Base-by-base conservation (phyloP, 2,329 filamentous ascomycete genomes). In the Blumeria graminis region DNA sequence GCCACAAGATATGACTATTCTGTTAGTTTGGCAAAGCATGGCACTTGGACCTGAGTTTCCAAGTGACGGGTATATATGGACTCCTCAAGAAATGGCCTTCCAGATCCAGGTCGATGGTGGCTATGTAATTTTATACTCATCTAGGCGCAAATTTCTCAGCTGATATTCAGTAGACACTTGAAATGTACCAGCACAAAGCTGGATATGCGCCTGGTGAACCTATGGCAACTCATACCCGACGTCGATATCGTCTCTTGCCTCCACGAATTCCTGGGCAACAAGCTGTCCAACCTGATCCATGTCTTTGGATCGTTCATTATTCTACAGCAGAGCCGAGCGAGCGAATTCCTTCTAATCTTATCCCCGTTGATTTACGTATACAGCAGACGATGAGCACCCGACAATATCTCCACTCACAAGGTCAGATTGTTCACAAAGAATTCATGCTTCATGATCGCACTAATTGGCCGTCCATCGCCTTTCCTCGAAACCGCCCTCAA, bases 11-110 rank as follows among this genome's bases (percentile, higher is more conserved):
- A 88, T 88, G 57, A 83, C 82, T 8, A 77, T 94, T 48, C 78
- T 92, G 66, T 74, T 96, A 60, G 84, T 84, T 55, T 96, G 90
- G 90, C 88, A 95, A 68, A 84, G 90, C 1, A 73, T 84, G 55
- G 81, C 81, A 57, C 69, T 85, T 56, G 79, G 78, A 3, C 80
- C 77, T 1, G 82, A 81, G 63, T 94, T 89, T 66, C 82, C 90
- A 8, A 94, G 84, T 38, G 90, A 98, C 71, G 92, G 92, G 51
- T 93, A 89, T 67, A 75, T 95, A 16, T 98, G 89, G 89, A 81
- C 81, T 14, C 84, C 88, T 62, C 77, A 79, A 6, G 90, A 98
- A 70, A 76, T 82, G 56, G 78, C 78, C 46, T 90, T 82, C 62
- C 81, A 81, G 60, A 81, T 88, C 59, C 84, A 93, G 56, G 69